These are phyloP conservation scores for Haematococcus lacustris DNA, from an alignment of 139 green algal species.

Conservation along the genomic window DNA sequence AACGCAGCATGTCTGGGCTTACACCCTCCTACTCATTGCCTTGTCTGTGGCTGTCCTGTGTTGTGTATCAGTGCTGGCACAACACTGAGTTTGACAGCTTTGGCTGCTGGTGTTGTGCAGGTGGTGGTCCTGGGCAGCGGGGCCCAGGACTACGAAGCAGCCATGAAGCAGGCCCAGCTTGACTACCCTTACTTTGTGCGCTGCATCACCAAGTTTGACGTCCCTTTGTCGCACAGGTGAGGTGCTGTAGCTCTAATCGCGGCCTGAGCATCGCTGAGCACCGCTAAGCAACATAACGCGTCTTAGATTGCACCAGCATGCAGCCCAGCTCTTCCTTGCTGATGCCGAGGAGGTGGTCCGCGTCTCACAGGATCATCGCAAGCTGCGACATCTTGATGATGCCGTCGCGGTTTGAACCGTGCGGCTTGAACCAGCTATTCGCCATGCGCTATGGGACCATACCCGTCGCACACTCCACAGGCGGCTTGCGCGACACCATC, in stretches of 20 bases:
- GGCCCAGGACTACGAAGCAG: constrained; percentile 55
- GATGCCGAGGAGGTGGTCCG: too few relatives aligned
- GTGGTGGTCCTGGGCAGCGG: constrained; percentile 78
- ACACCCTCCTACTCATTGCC: too few relatives aligned
- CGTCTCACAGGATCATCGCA: constrained; percentile 65
- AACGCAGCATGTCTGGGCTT: too few relatives aligned
- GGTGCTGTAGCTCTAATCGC: too few relatives aligned
- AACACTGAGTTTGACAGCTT: too few relatives aligned
- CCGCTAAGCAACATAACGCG: too few relatives aligned
- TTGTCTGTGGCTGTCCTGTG: too few relatives aligned
- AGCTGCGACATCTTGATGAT: constrained; percentile 82
- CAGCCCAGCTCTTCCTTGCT: too few relatives aligned
- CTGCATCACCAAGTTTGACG: constrained; percentile 70
- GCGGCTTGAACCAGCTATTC: constrained; percentile 74
- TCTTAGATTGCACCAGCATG: too few relatives aligned
- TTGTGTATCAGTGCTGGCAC: too few relatives aligned
- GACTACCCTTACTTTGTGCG: constrained; percentile 47
- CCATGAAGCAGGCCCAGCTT: constrained; percentile 36
- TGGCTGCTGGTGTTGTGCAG: too few relatives aligned
- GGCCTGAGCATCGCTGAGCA: too few relatives aligned
- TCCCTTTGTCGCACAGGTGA: constrained; percentile 71
- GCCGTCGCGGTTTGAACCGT: constrained; percentile 72
- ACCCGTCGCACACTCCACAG: constrained; percentile 68
- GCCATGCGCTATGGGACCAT: constrained; percentile 76
- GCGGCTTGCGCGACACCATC: constrained; percentile 79